phyloP scores from a whole-genome alignment of 176 grass and related monocot genomes.

The Bromus sterilis region DNA sequence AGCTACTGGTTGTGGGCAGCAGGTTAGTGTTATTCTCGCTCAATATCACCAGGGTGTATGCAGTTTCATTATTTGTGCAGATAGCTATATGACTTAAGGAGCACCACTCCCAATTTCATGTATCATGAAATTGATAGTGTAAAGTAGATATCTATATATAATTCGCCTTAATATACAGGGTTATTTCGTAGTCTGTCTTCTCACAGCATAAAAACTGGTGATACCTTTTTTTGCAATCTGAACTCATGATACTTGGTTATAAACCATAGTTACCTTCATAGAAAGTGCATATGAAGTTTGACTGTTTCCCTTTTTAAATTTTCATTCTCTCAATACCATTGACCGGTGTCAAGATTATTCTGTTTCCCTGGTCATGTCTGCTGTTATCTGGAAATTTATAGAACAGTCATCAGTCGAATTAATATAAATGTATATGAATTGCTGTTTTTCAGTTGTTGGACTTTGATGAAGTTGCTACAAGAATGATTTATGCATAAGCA shows the following conservation, averaged over 20 bases:
- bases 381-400: background rate
- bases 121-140: too few relatives aligned
- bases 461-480: background rate
- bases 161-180: background rate
- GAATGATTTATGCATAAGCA: background rate
- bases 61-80: background rate
- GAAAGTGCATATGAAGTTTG: background rate
- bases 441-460: background rate
- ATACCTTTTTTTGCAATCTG: background rate
- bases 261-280: background rate
- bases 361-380: background rate
- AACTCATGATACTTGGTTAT: background rate
- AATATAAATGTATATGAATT: background rate
- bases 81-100: background rate
- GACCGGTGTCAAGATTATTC: background rate
- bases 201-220: background rate
- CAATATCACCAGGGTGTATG: background rate
- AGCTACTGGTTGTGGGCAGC: constrained; percentile 86
- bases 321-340: background rate
- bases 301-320: too few relatives aligned
- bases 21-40: constrained; percentile 40
- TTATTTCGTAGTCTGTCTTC: background rate
- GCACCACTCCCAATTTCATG: too few relatives aligned
- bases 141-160: too few relatives aligned
- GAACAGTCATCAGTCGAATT: background rate